These are phyloP conservation scores for Dictyostelium purpureum DNA, from an alignment of 78 protist genomes.

Conservation along the genomic window DNA sequence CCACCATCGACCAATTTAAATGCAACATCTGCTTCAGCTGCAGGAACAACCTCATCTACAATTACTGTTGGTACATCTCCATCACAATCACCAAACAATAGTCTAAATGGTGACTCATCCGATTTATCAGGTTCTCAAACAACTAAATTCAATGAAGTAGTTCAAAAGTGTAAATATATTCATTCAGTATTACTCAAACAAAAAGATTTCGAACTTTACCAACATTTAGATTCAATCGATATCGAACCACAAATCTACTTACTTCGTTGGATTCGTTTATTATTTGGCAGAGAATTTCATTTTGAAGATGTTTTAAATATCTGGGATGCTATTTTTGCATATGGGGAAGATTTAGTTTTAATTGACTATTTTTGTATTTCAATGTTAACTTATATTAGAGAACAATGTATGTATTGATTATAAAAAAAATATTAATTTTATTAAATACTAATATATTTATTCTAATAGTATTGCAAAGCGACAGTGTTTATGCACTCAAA, in stretches of 20 bases:
- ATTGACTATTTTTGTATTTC: slow-evolving; percentile 82
- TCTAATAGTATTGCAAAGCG: slow-evolving; percentile 36
- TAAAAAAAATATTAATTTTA: background rate
- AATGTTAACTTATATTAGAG: slow-evolving; percentile 83
- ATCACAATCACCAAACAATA: background rate
- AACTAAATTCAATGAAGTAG: slow-evolving; percentile 41
- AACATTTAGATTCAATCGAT: slow-evolving; percentile 36
- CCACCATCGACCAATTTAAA: background rate
- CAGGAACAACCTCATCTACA: background rate
- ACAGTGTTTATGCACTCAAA: slow-evolving; percentile 63
- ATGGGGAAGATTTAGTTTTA: slow-evolving; percentile 42
- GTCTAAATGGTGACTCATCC: background rate
- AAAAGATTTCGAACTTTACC: slow-evolving; percentile 50
- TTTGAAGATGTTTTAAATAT: slow-evolving; percentile 83
- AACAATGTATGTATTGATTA: slow-evolving; percentile 44
- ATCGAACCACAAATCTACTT: slow-evolving; percentile 84
- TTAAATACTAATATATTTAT: background rate
- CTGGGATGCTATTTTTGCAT: slow-evolving; percentile 89
- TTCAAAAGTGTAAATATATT: slow-evolving; percentile 60
- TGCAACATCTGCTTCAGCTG: background rate
- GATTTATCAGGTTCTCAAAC: background rate
- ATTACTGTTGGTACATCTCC: background rate
- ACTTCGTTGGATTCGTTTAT: slow-evolving; percentile 86
- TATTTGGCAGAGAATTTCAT: slow-evolving; percentile 90
- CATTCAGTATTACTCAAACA: slow-evolving; percentile 36